Evolutionary conservation across 73 alveolate species (phyloP).

Genomic region (Durusdinium trenchii): DNA sequence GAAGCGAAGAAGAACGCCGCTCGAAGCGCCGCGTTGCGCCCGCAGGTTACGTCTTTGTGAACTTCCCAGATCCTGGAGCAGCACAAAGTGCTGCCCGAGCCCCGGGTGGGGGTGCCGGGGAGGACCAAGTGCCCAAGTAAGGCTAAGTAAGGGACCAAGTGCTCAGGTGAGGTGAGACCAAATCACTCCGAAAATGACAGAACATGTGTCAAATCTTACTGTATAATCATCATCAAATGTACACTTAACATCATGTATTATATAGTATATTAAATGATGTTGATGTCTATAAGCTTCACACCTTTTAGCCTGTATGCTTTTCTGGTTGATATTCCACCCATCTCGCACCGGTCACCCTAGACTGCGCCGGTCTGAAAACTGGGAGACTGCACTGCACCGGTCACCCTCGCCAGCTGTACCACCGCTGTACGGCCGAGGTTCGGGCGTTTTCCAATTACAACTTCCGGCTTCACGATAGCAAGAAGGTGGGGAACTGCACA

Average conservation of each 20-base stretch:
- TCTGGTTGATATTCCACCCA: neutral
- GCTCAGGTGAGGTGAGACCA: neutral
- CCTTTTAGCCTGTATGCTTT: too few relatives aligned
- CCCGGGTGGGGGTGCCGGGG: neutral
- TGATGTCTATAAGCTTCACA: too few relatives aligned
- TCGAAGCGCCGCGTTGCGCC: too few relatives aligned
- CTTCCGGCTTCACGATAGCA: constrained; percentile 86
- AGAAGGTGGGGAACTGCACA: constrained; percentile 54
- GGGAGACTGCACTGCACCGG: neutral
- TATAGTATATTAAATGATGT: too few relatives aligned
- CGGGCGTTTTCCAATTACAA: constrained; percentile 86
- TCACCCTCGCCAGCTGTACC: neutral
- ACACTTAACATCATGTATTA: too few relatives aligned
- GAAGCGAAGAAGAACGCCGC: too few relatives aligned
- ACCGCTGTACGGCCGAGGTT: constrained; percentile 17
- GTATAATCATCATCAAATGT: too few relatives aligned
- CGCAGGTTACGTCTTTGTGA: constrained; percentile 80
- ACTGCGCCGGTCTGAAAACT: neutral
- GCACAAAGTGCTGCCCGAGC: constrained; percentile 53
- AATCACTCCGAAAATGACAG: too few relatives aligned
- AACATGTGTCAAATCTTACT: too few relatives aligned
- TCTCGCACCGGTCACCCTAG: neutral
- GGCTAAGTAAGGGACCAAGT: neutral
- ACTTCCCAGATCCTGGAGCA: constrained; percentile 70
- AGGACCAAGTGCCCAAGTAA: neutral